Percentiles rank a stretch among this genome's conserved stretches.
These are phyloP conservation scores for Puccinia polysora DNA, from an alignment of 1,284 basidiomycete genomes.

Conservation along the genomic window DNA sequence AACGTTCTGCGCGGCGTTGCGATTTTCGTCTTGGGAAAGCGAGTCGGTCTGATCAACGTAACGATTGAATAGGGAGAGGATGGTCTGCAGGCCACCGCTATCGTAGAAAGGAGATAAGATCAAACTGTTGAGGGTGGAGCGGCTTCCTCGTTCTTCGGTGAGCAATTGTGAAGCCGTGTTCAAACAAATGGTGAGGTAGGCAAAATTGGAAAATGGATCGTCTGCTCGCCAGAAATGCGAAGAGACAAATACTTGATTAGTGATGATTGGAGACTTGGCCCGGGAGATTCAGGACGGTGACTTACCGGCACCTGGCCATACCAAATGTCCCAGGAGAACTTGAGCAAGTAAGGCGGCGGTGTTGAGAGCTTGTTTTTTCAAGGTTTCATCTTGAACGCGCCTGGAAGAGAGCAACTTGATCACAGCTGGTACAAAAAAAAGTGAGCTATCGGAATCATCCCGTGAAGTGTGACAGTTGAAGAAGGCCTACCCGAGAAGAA, in stretches of 20 bases:
- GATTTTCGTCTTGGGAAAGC: constrained; percentile 42
- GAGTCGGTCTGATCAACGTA: constrained; percentile 55
- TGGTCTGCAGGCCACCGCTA: constrained; percentile 66
- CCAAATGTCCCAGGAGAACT: constrained; percentile 70
- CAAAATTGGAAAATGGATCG: constrained; percentile 51
- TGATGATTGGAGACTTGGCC: constrained; percentile 37
- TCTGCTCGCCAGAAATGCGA: constrained; percentile 18
- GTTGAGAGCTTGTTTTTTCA: constrained; percentile 70
- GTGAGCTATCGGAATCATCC: constrained; percentile 17
- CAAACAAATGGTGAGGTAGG: constrained; percentile 64
- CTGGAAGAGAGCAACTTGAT: constrained; percentile 77
- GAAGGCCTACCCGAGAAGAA: constrained; percentile 74
- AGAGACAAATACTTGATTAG: constrained; percentile 52
- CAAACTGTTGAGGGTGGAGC: constrained; percentile 69
- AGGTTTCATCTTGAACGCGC: constrained; percentile 67
- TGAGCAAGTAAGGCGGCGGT: constrained; percentile 68
- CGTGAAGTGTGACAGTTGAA: neutral
- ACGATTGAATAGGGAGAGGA: constrained; percentile 62
- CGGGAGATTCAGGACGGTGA: constrained; percentile 1
- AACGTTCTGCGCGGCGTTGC: constrained; percentile 45
- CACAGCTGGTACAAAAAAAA: constrained; percentile 60
- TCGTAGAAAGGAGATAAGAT: constrained; percentile 71
- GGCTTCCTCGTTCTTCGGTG: constrained; percentile 61
- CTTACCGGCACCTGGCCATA: constrained; percentile 60
- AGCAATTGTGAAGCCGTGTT: constrained; percentile 68